Evolutionary conservation across 495 filamentous ascomycete species (phyloP).

Genomic region (Neurospora tetrasperma): DNA sequence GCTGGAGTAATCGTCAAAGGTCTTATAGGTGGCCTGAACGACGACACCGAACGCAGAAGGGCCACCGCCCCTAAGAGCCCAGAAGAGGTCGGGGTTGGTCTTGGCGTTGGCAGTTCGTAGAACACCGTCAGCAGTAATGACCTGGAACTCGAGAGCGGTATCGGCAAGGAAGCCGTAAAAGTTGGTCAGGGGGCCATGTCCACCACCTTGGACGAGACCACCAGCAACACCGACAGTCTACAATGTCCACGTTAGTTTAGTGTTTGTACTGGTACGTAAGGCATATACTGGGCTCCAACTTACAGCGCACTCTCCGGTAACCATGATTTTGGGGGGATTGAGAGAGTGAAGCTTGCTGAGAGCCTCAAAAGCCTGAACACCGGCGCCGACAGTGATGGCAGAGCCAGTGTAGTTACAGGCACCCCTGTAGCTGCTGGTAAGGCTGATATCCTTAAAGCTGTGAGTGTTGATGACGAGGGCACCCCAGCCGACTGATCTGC

Average conservation of each 20-base stretch:
- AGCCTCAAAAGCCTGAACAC: constrained; percentile 34
- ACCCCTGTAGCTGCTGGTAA: constrained; percentile 28
- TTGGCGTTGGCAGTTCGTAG: constrained; percentile 40
- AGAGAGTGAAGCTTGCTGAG: constrained; percentile 34
- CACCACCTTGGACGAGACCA: constrained; percentile 48
- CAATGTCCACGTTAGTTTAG: constrained; percentile 33
- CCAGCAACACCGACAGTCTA: constrained; percentile 42
- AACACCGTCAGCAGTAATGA: constrained; percentile 47
- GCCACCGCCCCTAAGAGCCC: constrained; percentile 53
- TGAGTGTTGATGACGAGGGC: constrained; percentile 56
- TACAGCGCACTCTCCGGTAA: constrained; percentile 37
- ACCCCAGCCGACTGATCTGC: constrained; percentile 48
- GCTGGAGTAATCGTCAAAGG: constrained; percentile 30
- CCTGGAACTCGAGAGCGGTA: constrained; percentile 42
- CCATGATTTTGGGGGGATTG: constrained; percentile 36
- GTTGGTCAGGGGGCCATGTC: constrained; percentile 44
- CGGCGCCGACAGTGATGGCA: constrained; percentile 39
- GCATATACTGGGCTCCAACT: constrained; percentile 4
- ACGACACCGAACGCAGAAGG: constrained; percentile 49
- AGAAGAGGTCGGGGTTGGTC: constrained; percentile 51
- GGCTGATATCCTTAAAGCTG: constrained; percentile 41
- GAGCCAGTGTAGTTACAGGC: constrained; percentile 30
- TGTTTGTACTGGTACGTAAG: constrained; percentile 23
- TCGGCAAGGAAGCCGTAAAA: constrained; percentile 45
- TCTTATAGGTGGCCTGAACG: constrained; percentile 40